A percentile compares a stretch with the other conserved stretches of the same genome.
Evolutionary conservation across 441 rosid species (phyloP).

Genomic region (Croton setiger): DNA sequence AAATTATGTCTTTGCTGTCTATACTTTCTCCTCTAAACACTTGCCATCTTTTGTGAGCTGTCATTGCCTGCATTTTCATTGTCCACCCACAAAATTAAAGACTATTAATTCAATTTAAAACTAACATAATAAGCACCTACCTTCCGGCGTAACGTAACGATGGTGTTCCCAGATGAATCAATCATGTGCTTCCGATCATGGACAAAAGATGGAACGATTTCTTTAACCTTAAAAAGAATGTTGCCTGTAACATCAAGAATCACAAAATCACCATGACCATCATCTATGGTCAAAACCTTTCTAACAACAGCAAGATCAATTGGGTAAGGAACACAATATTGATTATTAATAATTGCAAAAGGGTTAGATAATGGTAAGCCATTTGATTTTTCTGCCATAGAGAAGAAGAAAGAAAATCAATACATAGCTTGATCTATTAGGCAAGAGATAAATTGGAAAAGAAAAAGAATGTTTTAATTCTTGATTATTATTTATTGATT

Average conservation of each 20-base stretch:
- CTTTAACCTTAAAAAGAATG: constrained; percentile 30
- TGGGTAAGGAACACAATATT: constrained; percentile 24
- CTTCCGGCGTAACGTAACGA: constrained; percentile 32
- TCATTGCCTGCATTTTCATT: background rate
- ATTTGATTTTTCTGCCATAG: background rate
- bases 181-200: constrained; percentile 21
- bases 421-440: background rate
- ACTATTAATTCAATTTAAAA: background rate
- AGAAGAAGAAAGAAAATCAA: background rate
- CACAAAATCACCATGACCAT: constrained; percentile 24
- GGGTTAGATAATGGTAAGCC: background rate
- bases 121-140: constrained; percentile 14
- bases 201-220: constrained; percentile 11
- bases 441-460: background rate
- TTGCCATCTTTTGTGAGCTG: background rate
- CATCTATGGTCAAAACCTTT: constrained; percentile 13
- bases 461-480: background rate
- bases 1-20: background rate
- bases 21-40: constrained; percentile 3
- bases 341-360: constrained; percentile 18
- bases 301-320: constrained; percentile 26
- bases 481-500: background rate
- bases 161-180: constrained; percentile 30
- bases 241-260: constrained; percentile 26
- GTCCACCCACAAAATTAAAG: background rate